These are phyloP conservation scores for Aphanomyces cochlioides DNA, from an alignment of 352 stramenopile species.

Conservation along the genomic window DNA sequence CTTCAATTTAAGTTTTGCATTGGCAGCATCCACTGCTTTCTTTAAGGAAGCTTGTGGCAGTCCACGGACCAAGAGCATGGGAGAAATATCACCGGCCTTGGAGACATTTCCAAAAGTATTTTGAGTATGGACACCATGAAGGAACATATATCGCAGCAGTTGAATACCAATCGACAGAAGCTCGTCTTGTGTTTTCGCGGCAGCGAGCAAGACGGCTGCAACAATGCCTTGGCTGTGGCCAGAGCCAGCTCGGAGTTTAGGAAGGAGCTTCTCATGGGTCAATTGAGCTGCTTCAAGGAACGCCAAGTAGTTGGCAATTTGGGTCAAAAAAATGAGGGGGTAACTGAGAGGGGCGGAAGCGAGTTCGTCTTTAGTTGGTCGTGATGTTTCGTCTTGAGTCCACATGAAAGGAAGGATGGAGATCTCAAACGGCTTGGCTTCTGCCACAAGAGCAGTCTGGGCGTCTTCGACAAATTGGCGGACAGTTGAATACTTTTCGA, in stretches of 20 bases:
- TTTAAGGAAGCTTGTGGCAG: conserved; percentile 51
- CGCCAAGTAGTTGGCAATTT: conserved; percentile 70
- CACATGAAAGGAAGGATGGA: conserved; percentile 27
- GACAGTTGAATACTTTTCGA: background rate
- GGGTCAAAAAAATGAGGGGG: conserved; percentile 66
- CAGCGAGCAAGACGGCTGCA: conserved; percentile 59
- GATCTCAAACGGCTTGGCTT: background rate
- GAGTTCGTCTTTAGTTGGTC: conserved; percentile 32
- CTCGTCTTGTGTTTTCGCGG: conserved; percentile 47
- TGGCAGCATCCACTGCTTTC: conserved; percentile 48
- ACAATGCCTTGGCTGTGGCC: conserved; percentile 81
- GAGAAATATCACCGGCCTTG: conserved; percentile 38
- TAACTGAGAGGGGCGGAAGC: conserved; percentile 66
- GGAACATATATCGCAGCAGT: conserved; percentile 76
- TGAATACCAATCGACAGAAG: conserved; percentile 46
- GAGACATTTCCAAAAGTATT: conserved; percentile 44
- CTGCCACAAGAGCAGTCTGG: background rate
- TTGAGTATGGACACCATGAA: conserved; percentile 69
- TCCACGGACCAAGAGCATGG: conserved; percentile 71
- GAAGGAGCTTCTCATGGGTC: conserved; percentile 58
- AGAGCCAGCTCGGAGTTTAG: conserved; percentile 42
- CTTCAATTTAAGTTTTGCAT: conserved; percentile 36
- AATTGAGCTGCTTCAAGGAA: conserved; percentile 53
- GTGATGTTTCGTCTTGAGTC: conserved; percentile 14
- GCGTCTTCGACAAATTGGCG: background rate